Evolutionary conservation across 768 basidiomycete genomes (phyloP).

Genomic region (Leccinum disarticulatum): DNA sequence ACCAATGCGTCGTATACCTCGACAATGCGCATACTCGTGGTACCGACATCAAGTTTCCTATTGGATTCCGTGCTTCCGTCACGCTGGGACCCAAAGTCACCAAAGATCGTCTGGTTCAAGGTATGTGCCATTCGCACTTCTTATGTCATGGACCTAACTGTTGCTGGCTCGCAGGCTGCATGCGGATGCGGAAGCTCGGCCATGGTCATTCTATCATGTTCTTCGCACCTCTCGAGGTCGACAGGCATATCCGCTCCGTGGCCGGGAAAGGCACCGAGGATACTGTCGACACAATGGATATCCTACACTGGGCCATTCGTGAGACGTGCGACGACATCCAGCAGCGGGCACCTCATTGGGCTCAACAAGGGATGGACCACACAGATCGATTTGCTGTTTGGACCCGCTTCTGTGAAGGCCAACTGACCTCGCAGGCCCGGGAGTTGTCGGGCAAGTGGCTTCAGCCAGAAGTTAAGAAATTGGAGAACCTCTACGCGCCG

Average conservation of each 20-base stretch:
- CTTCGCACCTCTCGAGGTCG: constrained; percentile 43
- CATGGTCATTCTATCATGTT: constrained; percentile 45
- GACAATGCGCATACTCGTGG: constrained; percentile 52
- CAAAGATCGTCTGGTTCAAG: constrained; percentile 54
- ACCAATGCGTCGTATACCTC: constrained; percentile 46
- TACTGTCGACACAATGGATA: constrained; percentile 28
- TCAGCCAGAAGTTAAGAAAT: constrained; percentile 37
- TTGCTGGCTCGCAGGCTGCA: constrained; percentile 36
- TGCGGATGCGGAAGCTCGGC: constrained; percentile 51
- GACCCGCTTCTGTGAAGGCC: constrained; percentile 13
- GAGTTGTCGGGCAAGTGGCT: constrained; percentile 33
- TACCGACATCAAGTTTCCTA: constrained; percentile 52
- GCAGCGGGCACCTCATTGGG: constrained; percentile 41
- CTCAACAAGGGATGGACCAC: constrained; percentile 41
- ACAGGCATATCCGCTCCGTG: constrained; percentile 33
- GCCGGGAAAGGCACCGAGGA: constrained; percentile 10
- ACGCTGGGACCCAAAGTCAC: constrained; percentile 47
- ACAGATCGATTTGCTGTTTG: constrained; percentile 24
- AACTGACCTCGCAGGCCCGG: neutral
- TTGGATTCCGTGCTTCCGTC: constrained; percentile 20
- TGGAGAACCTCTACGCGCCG: constrained; percentile 37
- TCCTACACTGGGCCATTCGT: constrained; percentile 46
- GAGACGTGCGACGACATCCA: constrained; percentile 43
- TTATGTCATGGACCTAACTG: neutral
- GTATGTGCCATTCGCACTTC: neutral